Evolutionary conservation across 352 stramenopile genomes (phyloP).

Genomic region (Pythium graminicola): DNA sequence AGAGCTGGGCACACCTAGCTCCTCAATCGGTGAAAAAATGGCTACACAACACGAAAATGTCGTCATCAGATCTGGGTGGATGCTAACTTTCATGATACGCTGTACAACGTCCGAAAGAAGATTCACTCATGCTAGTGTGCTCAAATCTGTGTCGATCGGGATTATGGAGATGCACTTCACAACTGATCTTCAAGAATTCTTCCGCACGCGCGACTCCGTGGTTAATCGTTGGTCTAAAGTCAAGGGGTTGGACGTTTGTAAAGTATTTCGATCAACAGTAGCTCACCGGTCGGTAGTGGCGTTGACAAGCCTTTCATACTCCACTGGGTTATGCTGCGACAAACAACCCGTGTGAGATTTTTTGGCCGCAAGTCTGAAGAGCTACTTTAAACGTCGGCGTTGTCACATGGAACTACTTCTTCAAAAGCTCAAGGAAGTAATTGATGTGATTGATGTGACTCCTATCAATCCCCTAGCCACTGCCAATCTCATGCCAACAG

Average conservation of each 20-base stretch:
- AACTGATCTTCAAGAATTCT: not conserved
- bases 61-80: too few relatives aligned
- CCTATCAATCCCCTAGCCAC: not conserved
- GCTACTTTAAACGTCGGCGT: slow-evolving; percentile 3
- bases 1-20: too few relatives aligned
- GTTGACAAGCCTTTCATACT: slow-evolving; percentile 17
- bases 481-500: not conserved
- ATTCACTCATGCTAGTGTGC: not conserved
- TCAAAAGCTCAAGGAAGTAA: not conserved
- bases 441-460: not conserved
- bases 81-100: too few relatives aligned
- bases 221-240: not conserved
- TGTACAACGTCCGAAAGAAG: slow-evolving; percentile 10
- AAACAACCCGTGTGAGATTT: slow-evolving; percentile 18
- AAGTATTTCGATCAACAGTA: slow-evolving; percentile 14
- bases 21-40: too few relatives aligned
- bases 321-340: slow-evolving; percentile 1
- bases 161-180: slow-evolving; percentile 10
- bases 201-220: not conserved
- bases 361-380: slow-evolving; percentile 10
- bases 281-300: not conserved
- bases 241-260: not conserved
- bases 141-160: not conserved
- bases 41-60: too few relatives aligned
- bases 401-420: slow-evolving; percentile 2